Conservation (phyloP, 2,329 filamentous ascomycete species). For the Colletotrichum theobromicola region DNA sequence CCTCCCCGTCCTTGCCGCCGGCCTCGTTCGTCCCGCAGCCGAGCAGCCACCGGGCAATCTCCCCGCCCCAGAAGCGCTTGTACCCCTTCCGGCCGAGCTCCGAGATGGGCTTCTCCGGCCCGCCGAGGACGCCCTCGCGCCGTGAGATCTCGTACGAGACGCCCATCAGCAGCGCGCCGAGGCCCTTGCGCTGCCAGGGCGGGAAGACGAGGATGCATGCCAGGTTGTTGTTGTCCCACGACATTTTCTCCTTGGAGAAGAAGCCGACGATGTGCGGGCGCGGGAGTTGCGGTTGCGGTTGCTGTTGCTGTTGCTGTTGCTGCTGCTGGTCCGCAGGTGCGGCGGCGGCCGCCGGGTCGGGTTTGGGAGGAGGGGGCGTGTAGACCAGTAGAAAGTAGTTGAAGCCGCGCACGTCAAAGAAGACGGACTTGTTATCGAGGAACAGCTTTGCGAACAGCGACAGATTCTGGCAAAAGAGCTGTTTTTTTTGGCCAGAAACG, state of each 20-base stretch:
- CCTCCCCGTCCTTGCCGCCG: neutral
- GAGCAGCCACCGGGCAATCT: conserved; percentile 76
- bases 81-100: conserved; percentile 86
- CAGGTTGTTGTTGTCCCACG: conserved; percentile 97
- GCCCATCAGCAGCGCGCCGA: conserved; percentile 89
- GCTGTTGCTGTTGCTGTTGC: too few species aligned
- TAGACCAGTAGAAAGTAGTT: conserved; percentile 93
- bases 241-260: conserved; percentile 98
- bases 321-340: neutral
- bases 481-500: too few species aligned
- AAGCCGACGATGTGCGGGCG: conserved; percentile 80
- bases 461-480: conserved; percentile 92
- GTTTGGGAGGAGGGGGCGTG: conserved; percentile 56
- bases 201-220: conserved; percentile 97
- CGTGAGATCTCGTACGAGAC: conserved; percentile 91
- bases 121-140: conserved; percentile 82
- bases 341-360: neutral
- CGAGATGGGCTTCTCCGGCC: conserved; percentile 92
- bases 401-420: conserved; percentile 94
- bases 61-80: conserved; percentile 82
- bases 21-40: conserved; percentile 18
- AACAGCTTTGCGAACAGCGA: conserved; percentile 97
- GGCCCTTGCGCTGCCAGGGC: conserved; percentile 89
- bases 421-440: conserved; percentile 97
- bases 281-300: conserved; percentile 18